Evolutionary conservation across 192 early-diverging fungal species (phyloP).

Genomic region (Irineochytrium annulatum): DNA sequence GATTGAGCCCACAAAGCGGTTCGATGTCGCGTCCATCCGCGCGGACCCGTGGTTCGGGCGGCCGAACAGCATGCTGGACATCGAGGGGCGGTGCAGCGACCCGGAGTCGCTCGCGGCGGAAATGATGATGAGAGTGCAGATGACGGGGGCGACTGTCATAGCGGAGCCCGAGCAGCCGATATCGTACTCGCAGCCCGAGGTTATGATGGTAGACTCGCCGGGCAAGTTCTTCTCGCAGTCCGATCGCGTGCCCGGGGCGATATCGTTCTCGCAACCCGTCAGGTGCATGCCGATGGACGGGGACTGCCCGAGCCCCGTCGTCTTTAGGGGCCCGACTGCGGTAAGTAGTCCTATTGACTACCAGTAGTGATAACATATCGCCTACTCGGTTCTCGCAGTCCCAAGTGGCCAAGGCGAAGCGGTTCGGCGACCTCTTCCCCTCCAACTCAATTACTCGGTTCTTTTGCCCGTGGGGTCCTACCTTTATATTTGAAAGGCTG

Average conservation of each 20-base stretch:
- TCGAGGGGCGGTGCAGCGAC: conserved; percentile 52
- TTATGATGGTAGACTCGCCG: conserved; percentile 33
- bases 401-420: conserved; percentile 9
- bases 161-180: conserved; percentile 3
- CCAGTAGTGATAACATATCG: not conserved
- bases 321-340: not conserved
- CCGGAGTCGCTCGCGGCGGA: conserved; percentile 49
- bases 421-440: conserved; percentile 37
- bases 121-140: conserved; percentile 44
- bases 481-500: conserved; percentile 23
- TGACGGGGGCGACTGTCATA: not conserved
- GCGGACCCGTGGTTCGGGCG: conserved; percentile 53
- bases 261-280: conserved; percentile 48
- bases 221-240: conserved; percentile 17
- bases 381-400: conserved; percentile 2
- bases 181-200: conserved; percentile 47
- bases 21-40: conserved; percentile 38
- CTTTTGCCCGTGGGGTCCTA: conserved; percentile 18
- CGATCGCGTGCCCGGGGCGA: conserved; percentile 11
- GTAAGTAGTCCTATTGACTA: not conserved
- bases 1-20: conserved; percentile 39
- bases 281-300: not conserved
- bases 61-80: conserved; percentile 47
- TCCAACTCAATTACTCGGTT: conserved; percentile 39
- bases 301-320: not conserved